Percentiles rank a stretch among this genome's conserved stretches.
Evolutionary conservation across 352 stramenopile species (phyloP).

Genomic region (Globisporangium polare): DNA sequence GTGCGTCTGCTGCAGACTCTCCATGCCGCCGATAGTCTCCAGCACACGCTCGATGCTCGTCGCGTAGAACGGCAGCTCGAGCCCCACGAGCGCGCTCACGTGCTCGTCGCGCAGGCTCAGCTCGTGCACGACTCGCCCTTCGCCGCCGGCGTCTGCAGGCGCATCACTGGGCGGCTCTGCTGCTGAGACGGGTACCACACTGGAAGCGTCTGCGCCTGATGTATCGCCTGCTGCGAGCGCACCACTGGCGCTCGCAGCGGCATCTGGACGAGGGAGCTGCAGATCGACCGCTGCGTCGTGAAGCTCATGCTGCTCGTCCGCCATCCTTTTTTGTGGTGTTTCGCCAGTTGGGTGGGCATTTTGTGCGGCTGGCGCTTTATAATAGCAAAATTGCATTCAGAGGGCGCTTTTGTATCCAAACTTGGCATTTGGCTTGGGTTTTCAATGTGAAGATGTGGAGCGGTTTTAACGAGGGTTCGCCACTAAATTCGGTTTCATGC

Average conservation of each 20-base stretch:
- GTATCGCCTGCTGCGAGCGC: background rate
- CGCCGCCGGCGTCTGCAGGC: background rate
- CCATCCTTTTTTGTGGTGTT: background rate
- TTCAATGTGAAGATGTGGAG: background rate
- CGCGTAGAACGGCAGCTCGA: slow-evolving; percentile 69
- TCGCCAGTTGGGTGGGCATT: background rate
- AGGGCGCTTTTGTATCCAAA: background rate
- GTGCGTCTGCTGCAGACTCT: slow-evolving; percentile 57
- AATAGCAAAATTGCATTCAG: background rate
- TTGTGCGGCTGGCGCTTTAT: background rate
- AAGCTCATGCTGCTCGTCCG: background rate
- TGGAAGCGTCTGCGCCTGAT: background rate
- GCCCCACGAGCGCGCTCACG: slow-evolving; percentile 48
- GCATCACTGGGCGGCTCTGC: background rate
- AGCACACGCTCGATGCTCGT: slow-evolving; percentile 40
- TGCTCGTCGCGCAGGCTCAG: slow-evolving; percentile 28
- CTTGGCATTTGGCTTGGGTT: background rate
- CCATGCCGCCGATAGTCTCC: slow-evolving; percentile 54
- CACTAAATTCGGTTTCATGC: background rate
- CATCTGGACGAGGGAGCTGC: background rate
- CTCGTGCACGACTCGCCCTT: slow-evolving; percentile 4
- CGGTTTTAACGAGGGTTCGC: background rate
- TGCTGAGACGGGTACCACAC: background rate
- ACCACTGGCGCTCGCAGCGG: background rate
- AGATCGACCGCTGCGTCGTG: background rate